Percentiles rank a stretch among this genome's conserved stretches.
These are phyloP conservation scores for Glycine latifolia DNA, from an alignment of 306 rosid genomes.

Conservation along the genomic window DNA sequence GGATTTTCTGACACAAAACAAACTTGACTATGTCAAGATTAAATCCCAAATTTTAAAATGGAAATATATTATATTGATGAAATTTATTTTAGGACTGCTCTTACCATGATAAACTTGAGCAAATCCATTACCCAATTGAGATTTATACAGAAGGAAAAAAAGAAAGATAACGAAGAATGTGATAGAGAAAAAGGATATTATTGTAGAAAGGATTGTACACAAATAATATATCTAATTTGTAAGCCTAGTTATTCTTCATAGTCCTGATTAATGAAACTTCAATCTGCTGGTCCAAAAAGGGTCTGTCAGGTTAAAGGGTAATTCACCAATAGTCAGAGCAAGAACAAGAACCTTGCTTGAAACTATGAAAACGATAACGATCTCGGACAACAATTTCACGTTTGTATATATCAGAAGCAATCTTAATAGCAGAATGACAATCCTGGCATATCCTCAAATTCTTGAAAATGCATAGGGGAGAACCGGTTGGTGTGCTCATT, in stretches of 20 bases:
- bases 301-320: neutral
- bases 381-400: slow-evolving; percentile 76
- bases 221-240: neutral
- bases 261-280: neutral
- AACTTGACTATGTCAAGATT: too few relatives aligned
- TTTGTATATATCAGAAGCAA: slow-evolving; percentile 61
- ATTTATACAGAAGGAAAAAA: too few relatives aligned
- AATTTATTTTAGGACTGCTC: neutral
- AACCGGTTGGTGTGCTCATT: slow-evolving; percentile 59
- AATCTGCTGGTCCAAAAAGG: neutral
- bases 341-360: slow-evolving; percentile 80
- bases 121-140: neutral
- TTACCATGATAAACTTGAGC: neutral
- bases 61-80: neutral
- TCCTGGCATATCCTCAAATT: slow-evolving; percentile 73
- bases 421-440: slow-evolving; percentile 79
- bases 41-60: too few relatives aligned
- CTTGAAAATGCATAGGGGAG: slow-evolving; percentile 71
- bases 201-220: neutral
- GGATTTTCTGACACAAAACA: neutral
- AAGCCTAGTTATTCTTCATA: neutral
- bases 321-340: slow-evolving; percentile 80
- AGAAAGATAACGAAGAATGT: neutral
- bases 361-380: slow-evolving; percentile 77
- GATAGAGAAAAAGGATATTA: neutral